Conservation (phyloP, 441 rosid species). For the Mallotus japonicus region DNA sequence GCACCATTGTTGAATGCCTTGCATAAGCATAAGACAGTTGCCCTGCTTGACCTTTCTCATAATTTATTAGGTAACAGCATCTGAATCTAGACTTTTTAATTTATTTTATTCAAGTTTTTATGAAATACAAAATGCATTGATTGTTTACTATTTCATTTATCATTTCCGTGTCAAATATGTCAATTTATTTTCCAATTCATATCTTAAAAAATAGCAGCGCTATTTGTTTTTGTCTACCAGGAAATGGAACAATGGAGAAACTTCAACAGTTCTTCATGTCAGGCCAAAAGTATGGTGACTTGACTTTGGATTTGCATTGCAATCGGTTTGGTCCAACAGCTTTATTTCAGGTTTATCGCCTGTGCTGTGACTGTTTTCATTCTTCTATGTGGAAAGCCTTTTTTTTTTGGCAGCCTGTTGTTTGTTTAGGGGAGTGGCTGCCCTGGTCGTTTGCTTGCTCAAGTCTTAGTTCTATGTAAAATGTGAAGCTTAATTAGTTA, state of each 20-base stretch:
- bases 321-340: constrained; percentile 95
- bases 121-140: constrained; percentile 3
- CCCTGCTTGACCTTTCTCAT: constrained; percentile 84
- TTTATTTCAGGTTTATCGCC: constrained; percentile 75
- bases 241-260: constrained; percentile 96
- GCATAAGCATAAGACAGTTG: constrained; percentile 61
- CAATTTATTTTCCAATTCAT: neutral
- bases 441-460: constrained; percentile 4
- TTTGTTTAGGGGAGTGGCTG: neutral
- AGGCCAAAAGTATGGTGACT: constrained; percentile 74
- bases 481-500: neutral
- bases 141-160: constrained; percentile 6
- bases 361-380: constrained; percentile 17
- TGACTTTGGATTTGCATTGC: constrained; percentile 96
- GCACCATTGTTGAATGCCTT: constrained; percentile 78
- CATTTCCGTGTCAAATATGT: neutral
- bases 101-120: constrained; percentile 4
- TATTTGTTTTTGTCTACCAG: constrained; percentile 44
- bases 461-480: neutral
- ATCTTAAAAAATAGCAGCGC: neutral
- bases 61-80: constrained; percentile 72
- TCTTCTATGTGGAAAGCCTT: constrained; percentile 6
- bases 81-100: constrained; percentile 16
- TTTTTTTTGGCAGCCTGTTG: neutral
- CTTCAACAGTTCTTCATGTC: constrained; percentile 70